Percentiles rank a stretch among this genome's conserved stretches.
Conservation (phyloP, 768 basidiomycete genomes). For the Kwoniella sp. region DNA sequence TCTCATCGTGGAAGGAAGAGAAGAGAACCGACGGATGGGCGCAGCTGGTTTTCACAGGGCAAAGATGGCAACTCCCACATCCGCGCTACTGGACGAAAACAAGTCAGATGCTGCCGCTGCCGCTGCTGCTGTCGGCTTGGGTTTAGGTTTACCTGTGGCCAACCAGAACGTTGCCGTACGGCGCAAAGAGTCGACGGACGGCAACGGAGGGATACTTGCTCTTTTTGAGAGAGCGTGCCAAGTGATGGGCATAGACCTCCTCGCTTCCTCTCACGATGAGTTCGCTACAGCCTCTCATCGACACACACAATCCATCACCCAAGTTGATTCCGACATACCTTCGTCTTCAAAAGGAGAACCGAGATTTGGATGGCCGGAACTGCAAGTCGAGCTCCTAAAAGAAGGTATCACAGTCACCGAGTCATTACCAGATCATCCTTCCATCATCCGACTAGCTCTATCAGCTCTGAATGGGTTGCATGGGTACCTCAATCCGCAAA, state of each 20-base stretch:
- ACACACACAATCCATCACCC: background rate
- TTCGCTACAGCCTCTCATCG: background rate
- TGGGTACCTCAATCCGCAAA: constrained; percentile 67
- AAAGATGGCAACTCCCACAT: background rate
- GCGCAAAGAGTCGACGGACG: constrained; percentile 71
- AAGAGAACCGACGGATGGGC: constrained; percentile 60
- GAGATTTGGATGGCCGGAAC: constrained; percentile 84
- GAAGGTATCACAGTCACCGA: constrained; percentile 91
- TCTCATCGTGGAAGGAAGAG: constrained; percentile 74
- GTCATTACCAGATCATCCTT: constrained; percentile 81
- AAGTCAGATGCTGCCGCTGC: constrained; percentile 13
- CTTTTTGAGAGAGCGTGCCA: constrained; percentile 74
- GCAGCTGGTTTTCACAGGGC: constrained; percentile 21
- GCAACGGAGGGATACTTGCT: constrained; percentile 77
- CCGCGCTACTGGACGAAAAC: background rate
- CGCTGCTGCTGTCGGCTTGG: constrained; percentile 35
- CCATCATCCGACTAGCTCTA: constrained; percentile 85
- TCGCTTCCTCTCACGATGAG: constrained; percentile 16
- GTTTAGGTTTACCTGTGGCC: constrained; percentile 31
- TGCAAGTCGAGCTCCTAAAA: constrained; percentile 89
- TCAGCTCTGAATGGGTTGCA: constrained; percentile 78
- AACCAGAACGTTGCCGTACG: constrained; percentile 64
- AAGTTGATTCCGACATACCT: constrained; percentile 1
- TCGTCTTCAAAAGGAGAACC: constrained; percentile 7
- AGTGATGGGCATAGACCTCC: constrained; percentile 78